Evolutionary conservation across 495 filamentous ascomycete genomes (phyloP).

Genomic region (Hypoxylon fuscum): DNA sequence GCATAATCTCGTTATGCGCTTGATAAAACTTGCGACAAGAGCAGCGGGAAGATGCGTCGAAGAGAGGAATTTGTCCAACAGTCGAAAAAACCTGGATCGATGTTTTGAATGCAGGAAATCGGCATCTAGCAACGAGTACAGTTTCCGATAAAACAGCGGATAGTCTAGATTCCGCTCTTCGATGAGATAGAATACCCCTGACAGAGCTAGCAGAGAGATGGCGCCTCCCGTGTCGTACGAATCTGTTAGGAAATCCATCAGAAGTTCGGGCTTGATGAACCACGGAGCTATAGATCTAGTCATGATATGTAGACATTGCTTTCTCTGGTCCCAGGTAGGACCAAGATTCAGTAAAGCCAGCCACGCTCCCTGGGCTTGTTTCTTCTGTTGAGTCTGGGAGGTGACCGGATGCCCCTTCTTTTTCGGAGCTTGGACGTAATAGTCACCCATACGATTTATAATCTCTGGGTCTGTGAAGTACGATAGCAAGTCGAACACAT

Average conservation of each 20-base stretch:
- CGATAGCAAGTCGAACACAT: slow-evolving; percentile 69
- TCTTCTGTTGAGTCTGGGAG: slow-evolving; percentile 71
- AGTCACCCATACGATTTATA: slow-evolving; percentile 70
- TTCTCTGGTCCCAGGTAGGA: slow-evolving; percentile 76
- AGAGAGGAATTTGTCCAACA: slow-evolving; percentile 89
- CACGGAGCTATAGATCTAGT: slow-evolving; percentile 81
- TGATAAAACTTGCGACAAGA: slow-evolving; percentile 95
- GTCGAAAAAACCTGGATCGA: slow-evolving; percentile 89
- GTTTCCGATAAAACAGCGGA: slow-evolving; percentile 89
- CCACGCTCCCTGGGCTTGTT: slow-evolving; percentile 85
- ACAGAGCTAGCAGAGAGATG: slow-evolving; percentile 85
- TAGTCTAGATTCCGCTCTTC: slow-evolving; percentile 94
- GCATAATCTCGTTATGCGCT: slow-evolving; percentile 81
- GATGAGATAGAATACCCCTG: slow-evolving; percentile 95
- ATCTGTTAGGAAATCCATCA: slow-evolving; percentile 98
- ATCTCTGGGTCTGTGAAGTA: slow-evolving; percentile 67
- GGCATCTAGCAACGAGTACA: slow-evolving; percentile 89
- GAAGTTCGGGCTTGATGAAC: slow-evolving; percentile 82
- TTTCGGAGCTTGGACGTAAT: slow-evolving; percentile 64
- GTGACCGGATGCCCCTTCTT: slow-evolving; percentile 62
- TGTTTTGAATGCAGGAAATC: slow-evolving; percentile 92
- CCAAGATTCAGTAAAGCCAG: slow-evolving; percentile 74
- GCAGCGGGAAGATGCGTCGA: slow-evolving; percentile 92
- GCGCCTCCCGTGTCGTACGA: slow-evolving; percentile 88
- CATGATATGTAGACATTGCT: slow-evolving; percentile 77